Conservation (phyloP, 1,139 yeast species). For the Zygoascus sp. region DNA sequence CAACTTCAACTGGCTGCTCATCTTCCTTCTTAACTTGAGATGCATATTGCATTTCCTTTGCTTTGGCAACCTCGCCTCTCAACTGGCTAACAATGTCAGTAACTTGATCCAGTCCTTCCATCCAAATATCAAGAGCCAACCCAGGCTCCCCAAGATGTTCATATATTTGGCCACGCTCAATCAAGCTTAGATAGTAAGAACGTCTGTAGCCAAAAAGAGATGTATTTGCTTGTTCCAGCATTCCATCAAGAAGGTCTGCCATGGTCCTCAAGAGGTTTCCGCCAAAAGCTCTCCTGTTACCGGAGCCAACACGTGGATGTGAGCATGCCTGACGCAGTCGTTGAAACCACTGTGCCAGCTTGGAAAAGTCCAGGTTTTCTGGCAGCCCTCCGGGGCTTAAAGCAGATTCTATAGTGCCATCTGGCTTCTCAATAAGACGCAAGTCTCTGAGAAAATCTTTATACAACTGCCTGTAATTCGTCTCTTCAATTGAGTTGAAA, state of each 20-base stretch:
- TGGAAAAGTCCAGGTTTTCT: constrained; percentile 19
- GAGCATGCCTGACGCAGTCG: constrained; percentile 75
- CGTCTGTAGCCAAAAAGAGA: constrained; percentile 50
- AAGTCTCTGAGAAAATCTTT: constrained; percentile 59
- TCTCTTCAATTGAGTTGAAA: constrained; percentile 77
- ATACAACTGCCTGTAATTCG: constrained; percentile 64
- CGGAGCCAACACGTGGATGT: constrained; percentile 66
- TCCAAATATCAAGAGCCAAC: constrained; percentile 46
- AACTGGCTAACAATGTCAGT: constrained; percentile 33
- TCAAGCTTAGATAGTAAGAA: constrained; percentile 39
- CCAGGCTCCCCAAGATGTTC: constrained; percentile 52
- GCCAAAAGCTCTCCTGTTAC: constrained; percentile 32
- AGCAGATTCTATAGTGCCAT: constrained; percentile 4
- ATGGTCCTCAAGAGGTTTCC: constrained; percentile 44
- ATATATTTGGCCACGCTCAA: constrained; percentile 59
- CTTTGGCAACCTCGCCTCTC: constrained; percentile 14
- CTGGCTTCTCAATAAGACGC: constrained; percentile 50
- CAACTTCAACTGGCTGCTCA: constrained; percentile 5
- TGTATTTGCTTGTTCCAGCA: constrained; percentile 52
- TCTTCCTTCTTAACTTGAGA: constrained; percentile 17
- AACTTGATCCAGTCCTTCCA: constrained; percentile 38
- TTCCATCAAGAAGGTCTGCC: constrained; percentile 58
- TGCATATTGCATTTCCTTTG: constrained; percentile 21
- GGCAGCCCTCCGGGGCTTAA: neutral
- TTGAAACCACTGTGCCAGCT: constrained; percentile 51